A percentile compares a stretch with the other conserved stretches of the same genome.
Conservation (phyloP, 768 basidiomycete species). For the Suillus bovinus region DNA sequence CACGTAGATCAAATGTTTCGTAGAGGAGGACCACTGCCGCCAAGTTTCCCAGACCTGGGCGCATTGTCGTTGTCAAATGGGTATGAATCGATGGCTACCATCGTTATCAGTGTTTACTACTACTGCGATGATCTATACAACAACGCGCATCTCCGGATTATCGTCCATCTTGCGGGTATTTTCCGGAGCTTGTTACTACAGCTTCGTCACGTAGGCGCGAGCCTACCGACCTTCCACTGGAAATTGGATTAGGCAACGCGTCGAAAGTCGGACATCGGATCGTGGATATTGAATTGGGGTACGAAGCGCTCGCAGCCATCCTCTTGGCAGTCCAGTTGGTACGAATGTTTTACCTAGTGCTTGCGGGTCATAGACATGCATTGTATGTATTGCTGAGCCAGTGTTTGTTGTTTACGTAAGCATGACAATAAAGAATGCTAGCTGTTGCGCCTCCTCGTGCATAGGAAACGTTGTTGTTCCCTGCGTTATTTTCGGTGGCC, state of each 20-base stretch:
- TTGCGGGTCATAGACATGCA: neutral
- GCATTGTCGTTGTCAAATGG: neutral
- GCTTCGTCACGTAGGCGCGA: neutral
- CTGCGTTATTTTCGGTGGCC: conserved; percentile 4
- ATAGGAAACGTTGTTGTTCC: conserved; percentile 10
- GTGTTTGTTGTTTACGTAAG: conserved; percentile 4
- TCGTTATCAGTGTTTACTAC: neutral
- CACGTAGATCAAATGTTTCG: neutral
- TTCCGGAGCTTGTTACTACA: neutral
- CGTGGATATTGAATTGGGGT: neutral
- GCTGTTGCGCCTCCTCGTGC: conserved; percentile 13
- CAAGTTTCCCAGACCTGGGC: neutral
- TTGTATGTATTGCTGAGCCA: no score
- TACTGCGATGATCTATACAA: neutral
- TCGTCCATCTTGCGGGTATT: neutral
- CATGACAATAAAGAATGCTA: neutral
- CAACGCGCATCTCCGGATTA: conserved; percentile 1
- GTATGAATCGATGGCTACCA: neutral
- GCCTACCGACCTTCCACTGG: neutral
- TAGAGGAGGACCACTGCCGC: neutral
- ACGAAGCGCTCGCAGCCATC: neutral
- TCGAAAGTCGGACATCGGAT: conserved; percentile 2
- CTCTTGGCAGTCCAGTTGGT: neutral
- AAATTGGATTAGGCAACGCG: neutral
- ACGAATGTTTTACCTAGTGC: neutral